Base-by-base conservation (phyloP, 257 asterid genomes). In the Paraleonurus japonicus region DNA sequence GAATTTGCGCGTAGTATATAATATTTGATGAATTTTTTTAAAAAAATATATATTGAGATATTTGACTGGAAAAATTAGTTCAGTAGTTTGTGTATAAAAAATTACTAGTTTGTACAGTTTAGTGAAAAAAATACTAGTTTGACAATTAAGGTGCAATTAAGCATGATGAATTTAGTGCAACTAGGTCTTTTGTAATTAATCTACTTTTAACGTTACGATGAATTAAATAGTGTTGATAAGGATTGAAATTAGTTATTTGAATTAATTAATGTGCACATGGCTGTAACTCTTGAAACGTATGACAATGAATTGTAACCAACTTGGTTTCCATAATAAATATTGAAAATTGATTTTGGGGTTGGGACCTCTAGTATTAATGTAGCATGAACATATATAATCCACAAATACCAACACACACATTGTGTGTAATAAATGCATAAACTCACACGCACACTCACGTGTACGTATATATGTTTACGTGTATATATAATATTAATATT, bases 281-380 rank as follows among this genome's bases (percentile, higher is more conserved):
- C 23, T 58, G 75, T 53, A 30, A 50, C 15, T 69, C 23, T 69
- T 22, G 70, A 11, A 74, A 48, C 20, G 20, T 69, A 48, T 35
- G 77, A 77, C 64, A 76, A 76, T 16, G 57, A 71, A 77, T 65
- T 47, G 19, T 48, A 57, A 71, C 77, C 77, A 63, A 77, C 77
- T 70, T 26, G 26, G 20, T 61, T 62, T 2, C 22, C 35, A 47
- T 61, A 71, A 60, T n/a, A 9, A 58, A 60, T 47, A 70, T 63
- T 70, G 22, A 55, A 70, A 63, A 15, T 54, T 70, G 43, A 54
- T 35, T 27, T 35, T 61, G 75, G 17, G 24, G 30, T 50, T 67
- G 60, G 80, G 65, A 28, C 80, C 67, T 59, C 69, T 23, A 12
- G 5, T 26, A 23, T 47, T 43, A 43, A 4, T 43, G 51, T 43